Conservation (phyloP, 164 flowering plant genomes). For the Saururus chinensis region DNA sequence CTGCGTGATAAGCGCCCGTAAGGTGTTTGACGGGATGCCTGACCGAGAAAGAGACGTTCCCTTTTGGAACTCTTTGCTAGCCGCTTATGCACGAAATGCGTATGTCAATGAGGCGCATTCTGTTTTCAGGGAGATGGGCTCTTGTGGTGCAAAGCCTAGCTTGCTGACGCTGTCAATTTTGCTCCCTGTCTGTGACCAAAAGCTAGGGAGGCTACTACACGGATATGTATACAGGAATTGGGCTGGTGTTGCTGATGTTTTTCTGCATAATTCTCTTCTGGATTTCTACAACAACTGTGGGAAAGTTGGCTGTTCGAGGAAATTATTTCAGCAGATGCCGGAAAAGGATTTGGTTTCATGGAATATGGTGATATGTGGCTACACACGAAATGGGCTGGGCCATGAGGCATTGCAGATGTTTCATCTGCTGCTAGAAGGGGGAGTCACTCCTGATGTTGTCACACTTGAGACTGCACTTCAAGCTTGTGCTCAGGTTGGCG, state of each 20-base stretch:
- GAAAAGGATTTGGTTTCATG: constrained; percentile 11
- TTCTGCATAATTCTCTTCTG: constrained; percentile 7
- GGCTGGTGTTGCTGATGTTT: constrained; percentile 5
- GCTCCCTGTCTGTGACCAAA: constrained; percentile 5
- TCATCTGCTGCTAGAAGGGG: constrained; percentile 3
- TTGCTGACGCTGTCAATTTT: constrained; percentile 9
- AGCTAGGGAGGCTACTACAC: constrained; percentile 6
- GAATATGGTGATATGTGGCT: constrained; percentile 8
- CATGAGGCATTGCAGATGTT: constrained; percentile 3
- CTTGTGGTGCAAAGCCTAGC: background rate
- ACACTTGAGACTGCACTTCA: constrained; percentile 9
- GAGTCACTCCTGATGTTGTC: constrained; percentile 6
- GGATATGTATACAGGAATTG: constrained; percentile 3
- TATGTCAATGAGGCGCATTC: constrained; percentile 1
- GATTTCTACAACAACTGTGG: constrained; percentile 6
- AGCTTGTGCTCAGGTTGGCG: constrained; percentile 7
- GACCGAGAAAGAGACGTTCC: constrained; percentile 4
- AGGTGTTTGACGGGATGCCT: constrained; percentile 6
- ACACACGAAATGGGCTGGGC: constrained; percentile 4
- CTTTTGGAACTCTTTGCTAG: constrained; percentile 7
- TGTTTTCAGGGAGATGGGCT: constrained; percentile 1
- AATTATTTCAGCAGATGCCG: constrained; percentile 2
- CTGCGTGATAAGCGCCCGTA: background rate
- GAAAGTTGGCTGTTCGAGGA: background rate
- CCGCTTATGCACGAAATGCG: constrained; percentile 7